A percentile compares a stretch with the other conserved stretches of the same genome.
These are phyloP conservation scores for Chaetomium globosum DNA, from an alignment of 2,329 filamentous ascomycete species.

Conservation along the genomic window DNA sequence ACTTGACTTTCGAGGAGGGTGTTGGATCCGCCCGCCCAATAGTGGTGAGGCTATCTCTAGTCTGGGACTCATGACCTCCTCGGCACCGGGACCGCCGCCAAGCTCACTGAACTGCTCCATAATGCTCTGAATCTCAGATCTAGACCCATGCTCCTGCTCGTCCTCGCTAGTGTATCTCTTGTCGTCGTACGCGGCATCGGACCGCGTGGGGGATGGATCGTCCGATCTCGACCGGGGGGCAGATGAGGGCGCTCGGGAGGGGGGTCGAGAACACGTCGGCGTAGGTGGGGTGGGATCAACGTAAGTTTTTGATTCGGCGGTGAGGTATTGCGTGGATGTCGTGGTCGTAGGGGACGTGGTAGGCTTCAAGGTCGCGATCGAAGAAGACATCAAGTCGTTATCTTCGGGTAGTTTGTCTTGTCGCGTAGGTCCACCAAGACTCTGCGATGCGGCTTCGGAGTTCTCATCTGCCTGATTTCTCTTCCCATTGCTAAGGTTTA, in stretches of 20 bases:
- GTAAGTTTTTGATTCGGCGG: constrained; percentile 53
- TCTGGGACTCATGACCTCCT: constrained; percentile 90
- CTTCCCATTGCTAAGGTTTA: constrained; percentile 11
- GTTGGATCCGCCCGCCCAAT: constrained; percentile 65
- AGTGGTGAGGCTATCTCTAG: constrained; percentile 81
- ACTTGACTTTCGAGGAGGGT: constrained; percentile 84
- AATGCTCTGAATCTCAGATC: constrained; percentile 91
- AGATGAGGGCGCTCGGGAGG: constrained; percentile 63
- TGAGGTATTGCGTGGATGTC: constrained; percentile 48
- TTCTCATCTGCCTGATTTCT: no score
- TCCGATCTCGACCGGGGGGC: constrained; percentile 50
- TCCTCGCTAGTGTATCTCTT: constrained; percentile 61
- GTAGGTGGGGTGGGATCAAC: constrained; percentile 63
- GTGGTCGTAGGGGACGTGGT: constrained; percentile 45
- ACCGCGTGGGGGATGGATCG: constrained; percentile 57
- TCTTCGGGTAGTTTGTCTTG: constrained; percentile 27
- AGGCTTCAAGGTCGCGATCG: constrained; percentile 55
- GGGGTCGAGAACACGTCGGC: constrained; percentile 56
- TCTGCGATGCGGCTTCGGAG: background rate
- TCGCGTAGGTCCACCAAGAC: background rate
- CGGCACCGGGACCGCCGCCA: constrained; percentile 68
- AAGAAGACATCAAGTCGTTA: constrained; percentile 48
- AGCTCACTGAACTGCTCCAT: constrained; percentile 92
- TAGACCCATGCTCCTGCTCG: constrained; percentile 68
- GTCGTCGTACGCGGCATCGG: constrained; percentile 61